A percentile compares a stretch with the other conserved stretches of the same genome.
Evolutionary conservation across 371 early-diverging fungal species (phyloP).

Genomic region (Gilbertella persicaria): DNA sequence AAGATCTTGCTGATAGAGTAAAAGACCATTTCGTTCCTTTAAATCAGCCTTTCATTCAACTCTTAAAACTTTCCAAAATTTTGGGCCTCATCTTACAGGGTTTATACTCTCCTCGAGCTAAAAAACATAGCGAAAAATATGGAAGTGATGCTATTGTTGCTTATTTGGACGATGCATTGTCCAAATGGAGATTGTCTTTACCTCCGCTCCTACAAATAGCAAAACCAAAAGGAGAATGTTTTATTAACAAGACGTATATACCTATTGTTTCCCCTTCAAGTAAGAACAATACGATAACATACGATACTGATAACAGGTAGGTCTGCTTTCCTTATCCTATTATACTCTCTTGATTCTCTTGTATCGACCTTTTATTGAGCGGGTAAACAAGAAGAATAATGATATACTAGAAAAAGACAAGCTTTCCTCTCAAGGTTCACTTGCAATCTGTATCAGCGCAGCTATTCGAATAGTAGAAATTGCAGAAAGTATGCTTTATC

Average conservation of each 20-base stretch:
- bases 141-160: constrained; percentile 40
- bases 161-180: constrained; percentile 32
- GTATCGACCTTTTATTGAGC: constrained; percentile 66
- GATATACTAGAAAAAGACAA: constrained; percentile 6
- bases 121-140: constrained; percentile 29
- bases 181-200: constrained; percentile 32
- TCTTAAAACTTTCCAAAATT: constrained; percentile 41
- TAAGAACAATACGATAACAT: too few species aligned
- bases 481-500: constrained; percentile 25
- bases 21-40: constrained; percentile 15
- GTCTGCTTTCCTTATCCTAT: constrained; percentile 58
- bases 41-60: constrained; percentile 38
- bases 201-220: constrained; percentile 13
- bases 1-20: constrained; percentile 2
- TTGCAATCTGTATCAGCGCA: constrained; percentile 49
- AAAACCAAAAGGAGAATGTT: background rate
- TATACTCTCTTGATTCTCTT: constrained; percentile 72
- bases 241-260: background rate
- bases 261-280: constrained; percentile 29
- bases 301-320: too few species aligned
- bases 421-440: constrained; percentile 29
- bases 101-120: constrained; percentile 38
- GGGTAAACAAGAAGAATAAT: background rate
- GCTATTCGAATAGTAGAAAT: constrained; percentile 34
- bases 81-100: constrained; percentile 35